Percentiles rank a stretch among this genome's conserved stretches.
These are phyloP conservation scores for Sporisorium graminicola DNA, from an alignment of 1,284 basidiomycete genomes.

Conservation along the genomic window DNA sequence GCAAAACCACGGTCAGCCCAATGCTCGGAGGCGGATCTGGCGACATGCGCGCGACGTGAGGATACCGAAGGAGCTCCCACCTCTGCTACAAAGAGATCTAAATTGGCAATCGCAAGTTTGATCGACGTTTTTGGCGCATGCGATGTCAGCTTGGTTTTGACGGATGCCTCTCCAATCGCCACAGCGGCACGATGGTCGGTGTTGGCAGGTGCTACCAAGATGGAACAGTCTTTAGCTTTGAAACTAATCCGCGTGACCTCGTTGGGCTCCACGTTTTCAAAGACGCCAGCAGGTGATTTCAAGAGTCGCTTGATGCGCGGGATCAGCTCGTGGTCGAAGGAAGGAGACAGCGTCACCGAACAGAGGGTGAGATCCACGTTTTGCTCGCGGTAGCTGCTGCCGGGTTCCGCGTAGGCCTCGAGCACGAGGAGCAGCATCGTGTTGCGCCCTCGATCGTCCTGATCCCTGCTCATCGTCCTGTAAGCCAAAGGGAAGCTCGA, in stretches of 20 bases:
- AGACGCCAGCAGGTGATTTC: slow-evolving; percentile 90
- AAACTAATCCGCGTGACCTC: slow-evolving; percentile 80
- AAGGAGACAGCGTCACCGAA: slow-evolving; percentile 78
- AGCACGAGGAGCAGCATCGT: slow-evolving; percentile 77
- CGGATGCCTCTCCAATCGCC: slow-evolving; percentile 47
- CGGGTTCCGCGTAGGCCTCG: slow-evolving; percentile 77
- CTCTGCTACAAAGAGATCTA: slow-evolving; percentile 39
- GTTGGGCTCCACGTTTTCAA: slow-evolving; percentile 91
- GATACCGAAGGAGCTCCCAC: background rate
- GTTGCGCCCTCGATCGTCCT: slow-evolving; percentile 33
- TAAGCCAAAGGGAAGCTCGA: slow-evolving; percentile 24
- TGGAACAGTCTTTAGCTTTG: slow-evolving; percentile 38
- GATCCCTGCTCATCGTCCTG: slow-evolving; percentile 35
- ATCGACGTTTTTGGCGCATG: slow-evolving; percentile 52
- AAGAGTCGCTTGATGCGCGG: slow-evolving; percentile 78
- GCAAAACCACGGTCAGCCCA: slow-evolving; percentile 43
- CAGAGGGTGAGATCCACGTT: slow-evolving; percentile 77
- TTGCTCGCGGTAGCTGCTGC: slow-evolving; percentile 82
- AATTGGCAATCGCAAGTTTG: slow-evolving; percentile 37
- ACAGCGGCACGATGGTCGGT: slow-evolving; percentile 34
- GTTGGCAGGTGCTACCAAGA: slow-evolving; percentile 33
- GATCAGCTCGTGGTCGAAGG: slow-evolving; percentile 78
- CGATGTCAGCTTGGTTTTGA: slow-evolving; percentile 55
- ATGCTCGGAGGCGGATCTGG: slow-evolving; percentile 30
- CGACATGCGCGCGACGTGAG: background rate